Evolutionary conservation across 2,329 filamentous ascomycete species (phyloP), one percentile per base, ranked within the genome.

Genomic region (Calonectria pseudoturangicola): DNA sequence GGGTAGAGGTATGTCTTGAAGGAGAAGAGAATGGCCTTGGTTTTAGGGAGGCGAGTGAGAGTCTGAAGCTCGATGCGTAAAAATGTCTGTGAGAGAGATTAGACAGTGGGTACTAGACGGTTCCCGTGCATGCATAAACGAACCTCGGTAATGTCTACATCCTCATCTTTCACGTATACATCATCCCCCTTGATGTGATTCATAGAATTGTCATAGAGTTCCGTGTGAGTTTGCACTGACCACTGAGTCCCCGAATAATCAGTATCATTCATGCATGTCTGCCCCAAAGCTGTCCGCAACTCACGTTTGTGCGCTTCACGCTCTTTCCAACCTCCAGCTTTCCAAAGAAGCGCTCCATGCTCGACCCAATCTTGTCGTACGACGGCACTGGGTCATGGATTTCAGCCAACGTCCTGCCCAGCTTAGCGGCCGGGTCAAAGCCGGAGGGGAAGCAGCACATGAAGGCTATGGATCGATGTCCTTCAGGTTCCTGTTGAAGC

Each of bases 1-100:
- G 86, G 85, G 63, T 89, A 90, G 18, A 89, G 71, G 70, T 89
- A 89, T 0, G 89, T 90, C 81, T 90, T 90, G 83, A 91, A 89
- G 12, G 88, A 88, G 79, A 91, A 91, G 15, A 90, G 77, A 2
- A 90, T 79, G 0, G 87, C 86, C 3, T 79, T 78, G 0, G 86
- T 88, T 69, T 83, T 76, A 0, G 88, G 88, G 9, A 91, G 82
- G 1, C 89, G 84, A 1, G 84, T 88, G 36, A 90, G 74, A 0
- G 88, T 88, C 76, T 91, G 89, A 16, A 89, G 82, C 78, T 91
- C 89, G 36, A 87, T 85, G 30, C 88, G 84, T 6, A 88, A 73
- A 60, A 80, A 82, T 8, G 84, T 79, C 84, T 86, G n/a, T 13
- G 15, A 10, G 41, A 10, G 28, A 13, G 2, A 28, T 25, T n/a